Conservation (phyloP, 768 basidiomycete genomes). For the Krasilnikovozyma curviuscula region DNA sequence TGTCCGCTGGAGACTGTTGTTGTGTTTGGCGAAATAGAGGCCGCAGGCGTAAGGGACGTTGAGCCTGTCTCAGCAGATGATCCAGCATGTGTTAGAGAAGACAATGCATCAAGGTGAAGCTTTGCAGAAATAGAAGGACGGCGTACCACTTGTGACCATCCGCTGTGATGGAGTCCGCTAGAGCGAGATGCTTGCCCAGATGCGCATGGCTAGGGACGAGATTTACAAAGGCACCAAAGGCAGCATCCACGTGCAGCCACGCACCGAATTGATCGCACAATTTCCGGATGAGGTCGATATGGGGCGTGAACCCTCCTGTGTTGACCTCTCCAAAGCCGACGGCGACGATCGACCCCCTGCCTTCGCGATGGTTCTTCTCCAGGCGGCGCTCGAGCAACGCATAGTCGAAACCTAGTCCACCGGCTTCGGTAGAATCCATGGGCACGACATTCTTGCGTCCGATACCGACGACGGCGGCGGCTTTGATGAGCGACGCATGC, state of each 20-base stretch:
- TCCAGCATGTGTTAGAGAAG: not conserved
- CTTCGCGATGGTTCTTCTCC: slow-evolving; percentile 17
- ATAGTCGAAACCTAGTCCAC: slow-evolving; percentile 25
- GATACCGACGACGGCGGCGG: slow-evolving; percentile 28
- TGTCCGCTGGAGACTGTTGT: slow-evolving; percentile 19
- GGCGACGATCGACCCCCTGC: slow-evolving; percentile 23
- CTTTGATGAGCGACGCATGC: slow-evolving; percentile 30
- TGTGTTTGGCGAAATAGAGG: slow-evolving; percentile 27
- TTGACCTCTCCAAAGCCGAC: slow-evolving; percentile 31
- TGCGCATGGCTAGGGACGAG: slow-evolving; percentile 24
- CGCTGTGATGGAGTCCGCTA: slow-evolving; percentile 29
- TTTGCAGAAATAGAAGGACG: not conserved
- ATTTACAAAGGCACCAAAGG: slow-evolving; percentile 31
- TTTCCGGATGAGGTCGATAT: slow-evolving; percentile 21
- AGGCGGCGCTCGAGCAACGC: slow-evolving; percentile 20
- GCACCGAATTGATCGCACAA: slow-evolving; percentile 27
- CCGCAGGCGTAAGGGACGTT: slow-evolving; percentile 30
- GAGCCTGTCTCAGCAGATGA: slow-evolving; percentile 20
- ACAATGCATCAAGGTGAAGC: no score
- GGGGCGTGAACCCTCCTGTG: slow-evolving; percentile 28
- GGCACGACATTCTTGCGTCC: slow-evolving; percentile 27
- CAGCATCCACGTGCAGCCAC: slow-evolving; percentile 32
- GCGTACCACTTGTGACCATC: slow-evolving; percentile 22
- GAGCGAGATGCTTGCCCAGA: slow-evolving; percentile 23
- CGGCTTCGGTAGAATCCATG: slow-evolving; percentile 21